Evolutionary conservation across 2,329 filamentous ascomycete genomes (phyloP).

Genomic region (Alternaria triticimaculans): DNA sequence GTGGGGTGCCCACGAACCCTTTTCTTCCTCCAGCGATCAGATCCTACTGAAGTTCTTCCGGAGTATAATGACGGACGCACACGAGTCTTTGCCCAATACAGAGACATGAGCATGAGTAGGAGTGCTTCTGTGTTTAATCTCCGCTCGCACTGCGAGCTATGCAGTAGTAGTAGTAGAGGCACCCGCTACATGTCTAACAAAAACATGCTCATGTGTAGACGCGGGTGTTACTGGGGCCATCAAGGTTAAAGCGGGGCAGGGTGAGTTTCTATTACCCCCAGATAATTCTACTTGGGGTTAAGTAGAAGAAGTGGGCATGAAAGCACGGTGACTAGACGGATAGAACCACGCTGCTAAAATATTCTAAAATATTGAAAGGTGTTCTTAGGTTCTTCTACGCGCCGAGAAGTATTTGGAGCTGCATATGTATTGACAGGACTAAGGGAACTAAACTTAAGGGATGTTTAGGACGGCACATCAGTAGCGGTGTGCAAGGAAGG

Average conservation of each 20-base stretch:
- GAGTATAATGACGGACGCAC: neutral
- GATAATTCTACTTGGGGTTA: neutral
- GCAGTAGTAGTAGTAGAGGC: no score
- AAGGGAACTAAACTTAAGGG: neutral
- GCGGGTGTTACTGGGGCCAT: neutral
- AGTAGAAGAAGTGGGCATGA: neutral
- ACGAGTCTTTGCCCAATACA: neutral
- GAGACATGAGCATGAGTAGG: neutral
- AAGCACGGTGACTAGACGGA: neutral
- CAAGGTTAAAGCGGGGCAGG: neutral
- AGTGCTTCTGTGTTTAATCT: neutral
- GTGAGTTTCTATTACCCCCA: slow-evolving; percentile 2
- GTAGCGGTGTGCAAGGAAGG: neutral
- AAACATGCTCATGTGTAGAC: neutral
- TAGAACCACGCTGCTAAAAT: no score
- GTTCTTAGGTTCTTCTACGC: neutral
- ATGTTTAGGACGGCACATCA: neutral
- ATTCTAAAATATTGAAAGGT: neutral
- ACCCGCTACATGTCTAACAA: neutral
- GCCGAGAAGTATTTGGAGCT: neutral
- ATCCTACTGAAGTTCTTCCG: neutral
- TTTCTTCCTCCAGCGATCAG: neutral
- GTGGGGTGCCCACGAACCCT: neutral
- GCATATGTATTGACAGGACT: no score
- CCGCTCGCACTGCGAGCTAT: neutral